These are phyloP conservation scores for Tanacetum coccineum DNA, from an alignment of 129 eudicot species.

Conservation along the genomic window DNA sequence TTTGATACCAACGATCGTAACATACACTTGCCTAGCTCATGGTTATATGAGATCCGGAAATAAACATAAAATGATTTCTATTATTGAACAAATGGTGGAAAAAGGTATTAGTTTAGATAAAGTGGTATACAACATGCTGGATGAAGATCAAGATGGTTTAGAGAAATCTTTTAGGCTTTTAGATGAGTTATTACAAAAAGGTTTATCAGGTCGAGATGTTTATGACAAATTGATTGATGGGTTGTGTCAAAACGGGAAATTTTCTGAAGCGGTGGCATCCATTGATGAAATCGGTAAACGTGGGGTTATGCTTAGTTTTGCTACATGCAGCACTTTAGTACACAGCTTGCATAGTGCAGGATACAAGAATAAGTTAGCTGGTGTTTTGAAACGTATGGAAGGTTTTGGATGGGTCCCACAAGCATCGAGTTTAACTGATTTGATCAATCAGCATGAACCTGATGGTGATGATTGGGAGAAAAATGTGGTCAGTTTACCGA, in stretches of 20 bases:
- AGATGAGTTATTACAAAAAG: conserved; percentile 48
- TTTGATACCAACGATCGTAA: conserved; percentile 60
- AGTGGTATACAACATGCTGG: conserved; percentile 45
- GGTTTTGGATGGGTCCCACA: conserved; percentile 66
- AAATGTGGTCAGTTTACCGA: conserved; percentile 14
- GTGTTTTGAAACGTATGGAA: conserved; percentile 51
- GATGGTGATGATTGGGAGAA: conserved; percentile 27
- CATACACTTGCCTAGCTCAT: conserved; percentile 69
- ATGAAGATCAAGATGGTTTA: conserved; percentile 53
- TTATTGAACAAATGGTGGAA: conserved; percentile 57
- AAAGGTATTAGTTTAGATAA: conserved; percentile 78
- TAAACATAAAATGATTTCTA: conserved; percentile 52
- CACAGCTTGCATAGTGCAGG: conserved; percentile 48
- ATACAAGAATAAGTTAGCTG: conserved; percentile 44
- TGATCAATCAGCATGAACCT: conserved; percentile 24
- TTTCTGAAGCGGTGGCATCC: conserved; percentile 40
- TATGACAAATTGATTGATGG: conserved; percentile 45
- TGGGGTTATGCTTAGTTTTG: conserved; percentile 58
- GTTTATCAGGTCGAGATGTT: conserved; percentile 41
- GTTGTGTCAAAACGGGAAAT: conserved; percentile 45
- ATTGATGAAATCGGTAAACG: conserved; percentile 61
- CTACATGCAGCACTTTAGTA: conserved; percentile 50
- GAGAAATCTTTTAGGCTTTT: conserved; percentile 49
- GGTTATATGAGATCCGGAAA: conserved; percentile 61
- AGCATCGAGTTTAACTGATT: conserved; percentile 43